Base-by-base conservation (phyloP, 305 asterid genomes). In the Salvia sclarea region DNA sequence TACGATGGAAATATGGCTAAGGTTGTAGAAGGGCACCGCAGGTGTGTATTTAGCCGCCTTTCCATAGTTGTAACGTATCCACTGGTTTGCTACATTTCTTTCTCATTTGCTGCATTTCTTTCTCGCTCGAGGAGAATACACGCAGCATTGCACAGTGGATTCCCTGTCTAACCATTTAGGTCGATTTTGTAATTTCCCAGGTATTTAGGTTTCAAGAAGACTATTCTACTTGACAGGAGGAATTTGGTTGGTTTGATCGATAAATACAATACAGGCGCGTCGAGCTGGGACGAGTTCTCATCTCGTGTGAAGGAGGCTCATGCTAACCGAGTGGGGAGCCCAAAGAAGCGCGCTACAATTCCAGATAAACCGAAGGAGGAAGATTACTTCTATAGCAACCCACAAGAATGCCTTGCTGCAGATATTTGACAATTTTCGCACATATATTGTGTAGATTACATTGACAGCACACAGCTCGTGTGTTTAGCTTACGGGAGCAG, bases 1-100 rank as follows among this genome's bases (percentile, higher is more conserved):
- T 92, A 87, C 60, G 90, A 92, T 71, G 98, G 98, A 43, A 92
- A 92, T 70, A 92, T 92, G 98, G 96, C 98, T 31, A 92, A 83
- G 82, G 94, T 92, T 49, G 96, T 92, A 20, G 96, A 92, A 87
- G 98, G 98, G 4, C 96, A 89, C 63, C 90, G 96, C 43, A 91
- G 98, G 96, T 91, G 62, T 53, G 74, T 50, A 3, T 40, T 71
- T n/a, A 31, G 45, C 9, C 4, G n/a, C 16, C 25, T 37, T 37
- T 35, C 17, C 28, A 16, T 57, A 9, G 28, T 1, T 56, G 24
- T 21, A 9, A 37, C 43, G 7, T 37, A 9, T 37, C 13, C n/a
- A 37, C 43, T 37, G 12, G 43, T 38, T 38, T 38, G 44, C 44
- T 38, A 8, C n/a, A n/a, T n/a, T n/a, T n/a, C n/a, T n/a, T n/a